phyloP scores from a whole-genome alignment of 352 stramenopile species.

The Phytopythium sindhum region DNA sequence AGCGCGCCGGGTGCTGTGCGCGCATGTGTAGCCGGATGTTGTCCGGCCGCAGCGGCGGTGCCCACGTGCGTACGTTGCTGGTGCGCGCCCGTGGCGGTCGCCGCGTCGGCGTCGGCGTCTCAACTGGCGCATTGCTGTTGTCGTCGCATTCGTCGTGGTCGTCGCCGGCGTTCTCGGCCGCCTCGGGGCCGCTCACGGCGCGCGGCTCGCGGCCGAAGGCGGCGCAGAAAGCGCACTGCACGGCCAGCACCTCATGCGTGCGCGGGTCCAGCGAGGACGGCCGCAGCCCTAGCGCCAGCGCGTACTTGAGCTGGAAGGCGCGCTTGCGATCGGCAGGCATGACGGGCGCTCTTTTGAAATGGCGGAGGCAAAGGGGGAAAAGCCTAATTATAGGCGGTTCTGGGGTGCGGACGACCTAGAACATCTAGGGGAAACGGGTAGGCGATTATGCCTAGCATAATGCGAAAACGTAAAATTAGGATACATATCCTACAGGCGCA shows the following conservation, averaged over 20 bases:
- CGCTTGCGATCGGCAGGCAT: slow-evolving; percentile 15
- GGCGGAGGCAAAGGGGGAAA: not conserved
- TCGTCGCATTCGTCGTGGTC: not conserved
- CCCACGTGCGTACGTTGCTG: slow-evolving; percentile 31
- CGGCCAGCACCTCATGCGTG: slow-evolving; percentile 25
- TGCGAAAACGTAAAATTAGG: too few species aligned
- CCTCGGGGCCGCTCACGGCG: slow-evolving; percentile 6
- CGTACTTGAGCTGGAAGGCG: slow-evolving; percentile 31
- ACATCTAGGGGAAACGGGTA: too few species aligned
- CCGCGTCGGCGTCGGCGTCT: not conserved
- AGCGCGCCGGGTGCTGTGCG: slow-evolving; percentile 32
- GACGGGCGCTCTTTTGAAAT: not conserved
- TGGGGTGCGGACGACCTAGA: too few species aligned
- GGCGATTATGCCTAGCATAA: too few species aligned
- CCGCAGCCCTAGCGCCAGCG: slow-evolving; percentile 27
- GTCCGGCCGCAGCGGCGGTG: slow-evolving; percentile 32
- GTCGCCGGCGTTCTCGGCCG: not conserved
- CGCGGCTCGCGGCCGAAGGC: slow-evolving; percentile 32
- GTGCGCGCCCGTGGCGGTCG: slow-evolving; percentile 19
- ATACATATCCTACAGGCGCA: too few species aligned
- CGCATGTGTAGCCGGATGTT: slow-evolving; percentile 40
- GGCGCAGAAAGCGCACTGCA: slow-evolving; percentile 36
- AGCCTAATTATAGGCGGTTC: not conserved
- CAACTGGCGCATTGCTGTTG: not conserved
- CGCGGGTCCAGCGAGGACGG: slow-evolving; percentile 20